Evolutionary conservation across 139 green algal genomes (phyloP).

Genomic region (Micractinium conductrix): DNA sequence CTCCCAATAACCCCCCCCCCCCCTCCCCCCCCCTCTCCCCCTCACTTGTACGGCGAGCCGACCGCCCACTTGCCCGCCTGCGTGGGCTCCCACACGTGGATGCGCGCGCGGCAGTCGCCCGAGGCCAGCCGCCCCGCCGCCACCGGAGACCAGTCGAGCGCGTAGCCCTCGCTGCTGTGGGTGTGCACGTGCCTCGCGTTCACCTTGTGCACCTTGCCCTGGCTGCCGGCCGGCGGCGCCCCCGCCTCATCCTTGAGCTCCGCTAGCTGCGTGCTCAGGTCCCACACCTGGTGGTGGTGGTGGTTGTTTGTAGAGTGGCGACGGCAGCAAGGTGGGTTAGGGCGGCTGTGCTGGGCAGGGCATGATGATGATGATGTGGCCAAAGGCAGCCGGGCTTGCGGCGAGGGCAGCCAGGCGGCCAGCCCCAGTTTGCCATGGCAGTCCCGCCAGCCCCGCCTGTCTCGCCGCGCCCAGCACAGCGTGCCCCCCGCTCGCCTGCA

Average conservation of each 20-base stretch:
- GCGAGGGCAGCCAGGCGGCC: too few relatives aligned
- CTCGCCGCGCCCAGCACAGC: neutral
- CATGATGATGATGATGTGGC: too few relatives aligned
- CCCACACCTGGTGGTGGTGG: slow-evolving; percentile 64
- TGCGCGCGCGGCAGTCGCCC: slow-evolving; percentile 60
- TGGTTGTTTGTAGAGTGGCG: too few relatives aligned
- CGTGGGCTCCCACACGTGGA: slow-evolving; percentile 93
- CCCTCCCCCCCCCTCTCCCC: neutral
- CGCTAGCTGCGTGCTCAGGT: slow-evolving; percentile 69
- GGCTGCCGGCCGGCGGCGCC: slow-evolving; percentile 24
- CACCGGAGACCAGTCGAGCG: slow-evolving; percentile 84
- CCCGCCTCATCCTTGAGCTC: slow-evolving; percentile 63
- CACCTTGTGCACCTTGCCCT: slow-evolving; percentile 34
- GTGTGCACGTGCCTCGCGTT: slow-evolving; percentile 48
- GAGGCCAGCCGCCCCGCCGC: slow-evolving; percentile 76
- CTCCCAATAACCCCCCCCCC: neutral
- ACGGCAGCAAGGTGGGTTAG: too few relatives aligned
- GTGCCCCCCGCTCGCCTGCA: slow-evolving; percentile 56
- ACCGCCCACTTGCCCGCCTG: slow-evolving; percentile 74
- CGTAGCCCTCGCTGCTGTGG: slow-evolving; percentile 88
- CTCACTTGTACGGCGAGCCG: slow-evolving; percentile 44
- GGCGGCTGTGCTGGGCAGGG: too few relatives aligned
- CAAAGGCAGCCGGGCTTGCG: too few relatives aligned
- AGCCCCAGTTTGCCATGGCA: too few relatives aligned
- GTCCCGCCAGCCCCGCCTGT: neutral